Conservation (phyloP, 495 filamentous ascomycete genomes). For the Symbiotaphrina buchneri region DNA sequence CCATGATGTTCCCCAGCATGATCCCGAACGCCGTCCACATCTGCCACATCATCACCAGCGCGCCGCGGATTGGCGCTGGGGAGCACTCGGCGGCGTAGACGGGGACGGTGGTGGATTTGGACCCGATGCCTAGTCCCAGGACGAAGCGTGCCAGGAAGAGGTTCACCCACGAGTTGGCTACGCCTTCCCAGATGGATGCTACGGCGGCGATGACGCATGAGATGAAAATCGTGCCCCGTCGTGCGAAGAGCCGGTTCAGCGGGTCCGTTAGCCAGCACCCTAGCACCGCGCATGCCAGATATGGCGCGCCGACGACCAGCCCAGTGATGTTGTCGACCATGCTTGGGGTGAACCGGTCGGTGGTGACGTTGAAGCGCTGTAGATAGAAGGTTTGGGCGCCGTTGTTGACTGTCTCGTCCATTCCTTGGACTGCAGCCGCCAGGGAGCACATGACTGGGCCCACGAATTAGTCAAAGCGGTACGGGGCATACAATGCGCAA, state of each 20-base stretch:
- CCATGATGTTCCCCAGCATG: constrained; percentile 51
- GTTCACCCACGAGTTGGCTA: constrained; percentile 52
- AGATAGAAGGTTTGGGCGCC: constrained; percentile 51
- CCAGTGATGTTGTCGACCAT: constrained; percentile 58
- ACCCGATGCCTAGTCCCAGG: constrained; percentile 58
- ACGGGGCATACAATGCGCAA: no score
- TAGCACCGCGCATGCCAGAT: constrained; percentile 53
- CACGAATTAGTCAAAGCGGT: no score
- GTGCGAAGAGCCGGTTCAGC: constrained; percentile 56
- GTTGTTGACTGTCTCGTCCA: constrained; percentile 66
- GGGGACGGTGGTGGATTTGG: constrained; percentile 60
- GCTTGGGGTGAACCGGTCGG: constrained; percentile 18
- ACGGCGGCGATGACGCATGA: constrained; percentile 41
- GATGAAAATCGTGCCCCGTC: constrained; percentile 68
- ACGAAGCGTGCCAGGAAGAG: constrained; percentile 50
- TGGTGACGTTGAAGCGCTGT: constrained; percentile 27
- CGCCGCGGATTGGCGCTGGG: constrained; percentile 51
- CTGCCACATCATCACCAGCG: constrained; percentile 65
- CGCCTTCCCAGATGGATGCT: constrained; percentile 59
- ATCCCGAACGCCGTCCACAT: constrained; percentile 77
- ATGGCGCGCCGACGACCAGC: constrained; percentile 39
- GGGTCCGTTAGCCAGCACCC: constrained; percentile 73
- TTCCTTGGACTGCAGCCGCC: constrained; percentile 45
- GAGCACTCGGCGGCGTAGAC: constrained; percentile 61
- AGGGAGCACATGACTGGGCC: constrained; percentile 36